These are phyloP conservation scores for Sclerotinia glacialis DNA, from an alignment of 2,329 filamentous ascomycete species.

Conservation along the genomic window DNA sequence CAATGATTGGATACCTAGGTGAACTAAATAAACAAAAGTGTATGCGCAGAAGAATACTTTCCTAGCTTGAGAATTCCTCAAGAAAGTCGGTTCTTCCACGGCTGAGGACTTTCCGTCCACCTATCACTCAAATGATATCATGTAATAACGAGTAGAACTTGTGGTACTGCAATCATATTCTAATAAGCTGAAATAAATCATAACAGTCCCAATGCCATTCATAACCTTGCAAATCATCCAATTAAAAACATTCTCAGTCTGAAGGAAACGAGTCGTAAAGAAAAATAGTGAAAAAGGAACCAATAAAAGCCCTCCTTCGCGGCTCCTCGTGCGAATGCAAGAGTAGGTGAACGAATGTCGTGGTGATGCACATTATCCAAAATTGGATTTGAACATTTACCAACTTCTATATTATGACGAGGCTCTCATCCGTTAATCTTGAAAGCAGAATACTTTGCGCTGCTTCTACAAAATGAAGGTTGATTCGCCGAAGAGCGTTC, in stretches of 20 bases:
- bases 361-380: conserved; percentile 12
- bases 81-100: background rate
- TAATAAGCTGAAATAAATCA: conserved; percentile 14
- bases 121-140: background rate
- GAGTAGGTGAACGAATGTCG: conserved; percentile 7
- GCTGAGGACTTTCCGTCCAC: too few relatives aligned
- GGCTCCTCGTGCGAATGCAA: background rate
- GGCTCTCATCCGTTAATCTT: background rate
- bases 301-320: background rate
- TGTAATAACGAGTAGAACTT: background rate
- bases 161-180: conserved; percentile 12
- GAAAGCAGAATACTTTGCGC: conserved; percentile 13
- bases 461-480: conserved; percentile 76
- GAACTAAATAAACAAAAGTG: too few relatives aligned
- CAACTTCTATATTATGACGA: conserved; percentile 18
- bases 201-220: conserved; percentile 3
- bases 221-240: conserved; percentile 3
- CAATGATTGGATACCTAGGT: too few relatives aligned
- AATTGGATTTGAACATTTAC: conserved; percentile 5
- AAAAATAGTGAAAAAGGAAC: background rate
- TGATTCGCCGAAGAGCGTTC: conserved; percentile 78
- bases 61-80: background rate
- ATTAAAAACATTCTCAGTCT: conserved; percentile 1
- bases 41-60: too few relatives aligned
- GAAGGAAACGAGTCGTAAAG: conserved; percentile 8